Evolutionary conservation across 306 rosid species (phyloP).

Genomic region (Dalbergia oliveri): DNA sequence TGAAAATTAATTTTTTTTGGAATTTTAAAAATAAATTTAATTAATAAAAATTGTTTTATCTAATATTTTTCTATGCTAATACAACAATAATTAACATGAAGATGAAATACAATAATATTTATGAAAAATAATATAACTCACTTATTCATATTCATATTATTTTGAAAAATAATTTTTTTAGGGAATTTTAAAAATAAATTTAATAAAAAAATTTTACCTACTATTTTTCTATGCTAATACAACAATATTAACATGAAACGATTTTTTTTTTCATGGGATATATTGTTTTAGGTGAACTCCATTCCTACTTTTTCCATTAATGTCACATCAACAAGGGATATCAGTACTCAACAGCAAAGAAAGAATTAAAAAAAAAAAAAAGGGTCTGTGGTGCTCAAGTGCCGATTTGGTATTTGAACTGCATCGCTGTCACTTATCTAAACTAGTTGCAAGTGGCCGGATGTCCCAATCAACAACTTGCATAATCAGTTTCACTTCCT

Average conservation of each 20-base stretch:
- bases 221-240: too few species aligned
- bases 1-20: too few species aligned
- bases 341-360: too few species aligned
- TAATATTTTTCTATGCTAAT: too few species aligned
- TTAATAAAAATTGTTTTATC: too few species aligned
- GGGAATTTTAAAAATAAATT: too few species aligned
- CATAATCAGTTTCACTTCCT: slow-evolving; percentile 28
- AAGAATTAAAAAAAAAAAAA: neutral
- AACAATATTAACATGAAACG: neutral
- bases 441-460: slow-evolving; percentile 43
- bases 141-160: too few species aligned
- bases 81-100: neutral
- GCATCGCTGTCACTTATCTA: slow-evolving; percentile 33
- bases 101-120: too few species aligned
- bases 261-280: neutral
- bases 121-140: too few species aligned
- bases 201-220: too few species aligned
- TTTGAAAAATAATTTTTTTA: too few species aligned
- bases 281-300: neutral
- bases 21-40: too few species aligned
- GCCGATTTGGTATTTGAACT: slow-evolving; percentile 30
- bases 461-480: slow-evolving; percentile 47
- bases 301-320: slow-evolving; percentile 3
- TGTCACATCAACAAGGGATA: neutral
- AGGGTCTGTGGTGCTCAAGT: slow-evolving; percentile 21